These are phyloP conservation scores for Nemania serpens DNA, from an alignment of 2,329 filamentous ascomycete genomes.

Conservation along the genomic window DNA sequence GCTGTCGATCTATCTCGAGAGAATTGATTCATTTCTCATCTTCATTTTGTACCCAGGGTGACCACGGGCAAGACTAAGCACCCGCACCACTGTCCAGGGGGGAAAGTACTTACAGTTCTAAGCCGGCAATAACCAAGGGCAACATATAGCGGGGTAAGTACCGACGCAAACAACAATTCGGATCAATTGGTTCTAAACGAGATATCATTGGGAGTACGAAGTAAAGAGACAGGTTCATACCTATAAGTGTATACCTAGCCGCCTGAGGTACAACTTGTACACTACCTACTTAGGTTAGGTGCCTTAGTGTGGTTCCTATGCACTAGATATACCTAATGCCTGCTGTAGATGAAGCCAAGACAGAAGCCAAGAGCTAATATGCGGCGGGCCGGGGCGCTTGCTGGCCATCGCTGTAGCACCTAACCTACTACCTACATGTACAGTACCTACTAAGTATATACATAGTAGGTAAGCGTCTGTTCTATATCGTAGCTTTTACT, in stretches of 20 bases:
- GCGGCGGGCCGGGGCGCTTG: constrained; percentile 13
- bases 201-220: background rate
- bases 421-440: no score
- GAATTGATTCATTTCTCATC: background rate
- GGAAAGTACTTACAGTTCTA: background rate
- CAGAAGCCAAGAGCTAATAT: constrained; percentile 7
- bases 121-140: background rate
- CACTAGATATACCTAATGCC: background rate
- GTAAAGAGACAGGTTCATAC: background rate
- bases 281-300: no score
- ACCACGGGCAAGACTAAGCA: no score
- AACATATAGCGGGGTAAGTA: background rate
- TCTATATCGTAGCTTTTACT: no score
- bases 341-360: background rate
- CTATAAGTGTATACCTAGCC: no score
- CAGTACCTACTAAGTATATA: no score
- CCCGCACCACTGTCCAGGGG: background rate
- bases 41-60: background rate
- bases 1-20: background rate
- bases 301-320: no score
- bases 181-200: background rate
- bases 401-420: background rate
- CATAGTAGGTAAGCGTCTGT: no score
- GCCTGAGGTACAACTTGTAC: no score
- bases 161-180: background rate